Conservation (phyloP, 176 grass and related monocot genomes). For the Triticum timopheevii region DNA sequence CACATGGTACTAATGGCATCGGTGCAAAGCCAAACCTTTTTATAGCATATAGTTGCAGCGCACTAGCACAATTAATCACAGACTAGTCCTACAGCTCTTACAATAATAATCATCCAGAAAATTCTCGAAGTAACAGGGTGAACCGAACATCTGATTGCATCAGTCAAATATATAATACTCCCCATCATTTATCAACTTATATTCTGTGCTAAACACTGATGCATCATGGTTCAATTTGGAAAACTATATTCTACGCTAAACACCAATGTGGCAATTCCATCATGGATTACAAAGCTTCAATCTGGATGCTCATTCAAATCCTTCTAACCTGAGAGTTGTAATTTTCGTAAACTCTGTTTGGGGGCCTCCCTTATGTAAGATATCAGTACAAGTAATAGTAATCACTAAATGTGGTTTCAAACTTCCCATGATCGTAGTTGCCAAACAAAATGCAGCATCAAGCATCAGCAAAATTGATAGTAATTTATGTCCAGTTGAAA, state of each 20-base stretch:
- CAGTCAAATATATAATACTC: neutral
- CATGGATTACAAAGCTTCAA: neutral
- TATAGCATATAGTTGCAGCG: neutral
- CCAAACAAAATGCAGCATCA: neutral
- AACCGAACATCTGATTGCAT: neutral
- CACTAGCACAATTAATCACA: neutral
- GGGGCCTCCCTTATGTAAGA: neutral
- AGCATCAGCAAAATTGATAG: neutral
- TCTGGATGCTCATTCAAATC: neutral
- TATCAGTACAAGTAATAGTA: neutral
- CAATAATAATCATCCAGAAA: neutral
- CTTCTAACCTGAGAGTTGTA: neutral
- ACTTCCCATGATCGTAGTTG: neutral
- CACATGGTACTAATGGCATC: neutral
- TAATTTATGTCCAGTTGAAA: neutral
- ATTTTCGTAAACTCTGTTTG: neutral
- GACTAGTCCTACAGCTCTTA: neutral
- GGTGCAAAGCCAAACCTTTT: neutral
- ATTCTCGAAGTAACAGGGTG: neutral
- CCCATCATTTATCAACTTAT: too few species aligned
- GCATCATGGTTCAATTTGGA: neutral
- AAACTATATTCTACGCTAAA: neutral
- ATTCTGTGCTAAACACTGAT: too few species aligned
- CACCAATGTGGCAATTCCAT: neutral
- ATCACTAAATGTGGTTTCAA: neutral